phyloP scores from a whole-genome alignment of 2,329 filamentous ascomycete genomes.

The Fusarium proliferatum region DNA sequence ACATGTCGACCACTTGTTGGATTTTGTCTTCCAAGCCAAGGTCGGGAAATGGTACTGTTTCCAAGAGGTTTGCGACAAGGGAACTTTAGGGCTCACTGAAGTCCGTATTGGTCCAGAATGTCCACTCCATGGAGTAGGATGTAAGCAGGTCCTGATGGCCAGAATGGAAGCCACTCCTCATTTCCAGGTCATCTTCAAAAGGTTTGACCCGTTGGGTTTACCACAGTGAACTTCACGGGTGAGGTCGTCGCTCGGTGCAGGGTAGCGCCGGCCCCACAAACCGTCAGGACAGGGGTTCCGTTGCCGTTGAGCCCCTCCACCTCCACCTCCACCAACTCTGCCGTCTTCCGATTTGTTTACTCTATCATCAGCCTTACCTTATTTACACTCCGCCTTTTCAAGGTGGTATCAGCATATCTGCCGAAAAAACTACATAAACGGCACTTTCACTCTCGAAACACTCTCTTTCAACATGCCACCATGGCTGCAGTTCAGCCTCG shows the following conservation, averaged over 20 bases:
- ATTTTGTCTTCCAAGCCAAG: too few species aligned
- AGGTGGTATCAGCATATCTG: constrained; percentile 17
- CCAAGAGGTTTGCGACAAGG: too few species aligned
- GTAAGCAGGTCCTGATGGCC: too few species aligned
- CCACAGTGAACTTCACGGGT: neutral
- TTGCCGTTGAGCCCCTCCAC: constrained; percentile 17
- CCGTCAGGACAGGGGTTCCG: neutral
- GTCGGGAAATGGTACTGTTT: too few species aligned
- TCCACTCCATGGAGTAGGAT: too few species aligned
- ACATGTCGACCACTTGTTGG: too few species aligned
- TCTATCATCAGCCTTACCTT: constrained; percentile 36
- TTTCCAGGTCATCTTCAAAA: too few species aligned
- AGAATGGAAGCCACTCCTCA: too few species aligned
- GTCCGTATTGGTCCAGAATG: too few species aligned
- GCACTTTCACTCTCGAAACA: neutral
- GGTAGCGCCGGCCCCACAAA: constrained; percentile 33
- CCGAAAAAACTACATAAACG: constrained; percentile 26
- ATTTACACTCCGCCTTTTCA: constrained; percentile 39
- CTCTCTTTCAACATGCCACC: constrained; percentile 29
- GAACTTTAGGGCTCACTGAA: too few species aligned
- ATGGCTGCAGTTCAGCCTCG: constrained; percentile 44
- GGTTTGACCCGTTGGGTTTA: too few species aligned
- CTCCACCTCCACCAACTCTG: constrained; percentile 12
- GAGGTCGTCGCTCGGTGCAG: constrained; percentile 9
- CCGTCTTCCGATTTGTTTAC: constrained; percentile 36